Evolutionary conservation across 129 eudicot species (phyloP).

Genomic region (Oenanthe sinensis): DNA sequence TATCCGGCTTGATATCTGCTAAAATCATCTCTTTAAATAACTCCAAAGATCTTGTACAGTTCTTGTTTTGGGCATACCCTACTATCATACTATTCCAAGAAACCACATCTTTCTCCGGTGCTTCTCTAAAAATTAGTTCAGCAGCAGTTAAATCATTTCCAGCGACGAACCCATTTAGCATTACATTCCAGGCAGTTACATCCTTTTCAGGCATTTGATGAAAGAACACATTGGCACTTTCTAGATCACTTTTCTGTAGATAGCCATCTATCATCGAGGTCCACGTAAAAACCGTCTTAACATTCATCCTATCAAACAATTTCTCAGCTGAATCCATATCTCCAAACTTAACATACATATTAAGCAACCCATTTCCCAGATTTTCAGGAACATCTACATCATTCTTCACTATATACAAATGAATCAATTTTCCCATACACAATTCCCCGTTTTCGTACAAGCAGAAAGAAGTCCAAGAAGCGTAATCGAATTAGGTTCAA

Average conservation of each 20-base stretch:
- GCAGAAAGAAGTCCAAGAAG: conserved; percentile 11
- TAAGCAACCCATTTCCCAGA: conserved; percentile 17
- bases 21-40: conserved; percentile 16
- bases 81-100: conserved; percentile 29
- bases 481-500: conserved; percentile 15
- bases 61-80: conserved; percentile 25
- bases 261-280: conserved; percentile 15
- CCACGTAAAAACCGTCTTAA: conserved; percentile 13
- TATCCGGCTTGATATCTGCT: background rate
- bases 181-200: conserved; percentile 17
- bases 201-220: conserved; percentile 16
- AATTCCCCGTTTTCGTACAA: conserved; percentile 9
- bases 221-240: conserved; percentile 4
- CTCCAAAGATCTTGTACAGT: conserved; percentile 16
- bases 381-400: conserved; percentile 2
- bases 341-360: conserved; percentile 16
- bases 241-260: conserved; percentile 2
- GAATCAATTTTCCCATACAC: conserved; percentile 1
- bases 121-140: conserved; percentile 5
- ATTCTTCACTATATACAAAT: conserved; percentile 10
- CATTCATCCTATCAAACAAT: conserved; percentile 2
- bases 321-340: conserved; percentile 14
- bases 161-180: conserved; percentile 9
- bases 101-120: conserved; percentile 22
- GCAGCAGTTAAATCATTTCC: conserved; percentile 10